Percentiles rank a stretch among this genome's conserved stretches.
These are phyloP conservation scores for Helianthus annuus DNA, from an alignment of 129 eudicot species.

Conservation along the genomic window DNA sequence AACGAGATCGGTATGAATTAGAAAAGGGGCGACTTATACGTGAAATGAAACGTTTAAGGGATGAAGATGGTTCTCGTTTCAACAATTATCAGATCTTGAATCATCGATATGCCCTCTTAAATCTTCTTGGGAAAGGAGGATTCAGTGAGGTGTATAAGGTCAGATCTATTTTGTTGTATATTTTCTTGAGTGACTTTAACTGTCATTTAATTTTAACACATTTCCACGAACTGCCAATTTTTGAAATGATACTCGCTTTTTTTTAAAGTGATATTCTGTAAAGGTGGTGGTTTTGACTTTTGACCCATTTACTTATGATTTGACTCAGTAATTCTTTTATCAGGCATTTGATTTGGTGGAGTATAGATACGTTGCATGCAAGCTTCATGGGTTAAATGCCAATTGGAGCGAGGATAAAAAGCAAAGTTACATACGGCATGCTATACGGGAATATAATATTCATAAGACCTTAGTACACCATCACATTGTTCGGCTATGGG, in stretches of 20 bases:
- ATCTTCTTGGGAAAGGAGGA: constrained; percentile 97
- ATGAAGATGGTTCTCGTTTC: constrained; percentile 96
- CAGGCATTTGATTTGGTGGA: constrained; percentile 99
- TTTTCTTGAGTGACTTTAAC: constrained; percentile 10
- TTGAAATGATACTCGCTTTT: constrained; percentile 9
- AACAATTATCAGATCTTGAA: constrained; percentile 89
- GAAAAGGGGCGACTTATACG: constrained; percentile 97
- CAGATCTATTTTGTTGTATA: constrained; percentile 4
- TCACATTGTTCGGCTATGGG: constrained; percentile 95
- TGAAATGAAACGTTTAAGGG: constrained; percentile 97
- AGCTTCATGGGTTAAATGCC: constrained; percentile 94
- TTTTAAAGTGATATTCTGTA: constrained; percentile 12
- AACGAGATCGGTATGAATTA: constrained; percentile 85
- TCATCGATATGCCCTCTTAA: constrained; percentile 88
- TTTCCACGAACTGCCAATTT: background rate
- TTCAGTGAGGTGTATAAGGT: constrained; percentile 99
- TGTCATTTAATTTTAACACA: constrained; percentile 3
- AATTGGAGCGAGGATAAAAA: constrained; percentile 99
- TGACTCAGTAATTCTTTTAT: constrained; percentile 32
- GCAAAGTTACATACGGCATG: constrained; percentile 96
- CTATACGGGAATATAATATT: constrained; percentile 95
- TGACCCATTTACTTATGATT: constrained; percentile 22
- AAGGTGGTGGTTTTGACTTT: constrained; percentile 1
- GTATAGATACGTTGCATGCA: constrained; percentile 93
- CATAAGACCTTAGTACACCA: constrained; percentile 92